Percentiles rank a stretch among this genome's conserved stretches.
These are phyloP conservation scores for Xylaria curta DNA, from an alignment of 495 filamentous ascomycete species.

Conservation along the genomic window DNA sequence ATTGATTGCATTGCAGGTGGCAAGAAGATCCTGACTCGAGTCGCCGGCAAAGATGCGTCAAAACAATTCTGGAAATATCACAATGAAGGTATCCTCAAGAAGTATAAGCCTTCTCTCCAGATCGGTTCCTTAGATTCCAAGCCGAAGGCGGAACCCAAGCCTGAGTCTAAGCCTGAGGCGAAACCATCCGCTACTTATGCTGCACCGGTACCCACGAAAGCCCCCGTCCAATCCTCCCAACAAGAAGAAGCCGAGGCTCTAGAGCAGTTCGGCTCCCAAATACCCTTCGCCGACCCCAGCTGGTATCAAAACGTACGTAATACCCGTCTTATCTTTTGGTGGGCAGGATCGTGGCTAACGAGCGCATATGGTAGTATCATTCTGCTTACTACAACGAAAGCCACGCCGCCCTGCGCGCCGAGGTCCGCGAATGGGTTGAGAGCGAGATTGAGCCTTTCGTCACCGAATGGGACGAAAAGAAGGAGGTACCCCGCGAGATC, in stretches of 20 bases:
- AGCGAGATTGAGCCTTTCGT: constrained; percentile 89
- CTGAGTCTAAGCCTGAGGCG: constrained; percentile 54
- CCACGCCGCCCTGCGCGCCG: constrained; percentile 85
- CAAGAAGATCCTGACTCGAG: constrained; percentile 95
- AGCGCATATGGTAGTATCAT: constrained; percentile 73
- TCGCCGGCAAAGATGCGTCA: constrained; percentile 94
- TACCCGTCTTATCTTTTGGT: background rate
- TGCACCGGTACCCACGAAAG: constrained; percentile 56
- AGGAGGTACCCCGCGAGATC: constrained; percentile 82
- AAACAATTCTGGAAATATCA: constrained; percentile 99
- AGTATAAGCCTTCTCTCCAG: constrained; percentile 86
- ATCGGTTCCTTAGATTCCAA: constrained; percentile 92
- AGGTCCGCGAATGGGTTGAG: constrained; percentile 92
- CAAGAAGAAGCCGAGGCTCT: constrained; percentile 69
- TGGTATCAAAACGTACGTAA: constrained; percentile 90
- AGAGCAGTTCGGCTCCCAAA: constrained; percentile 83
- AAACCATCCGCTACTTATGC: constrained; percentile 61
- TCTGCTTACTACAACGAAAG: constrained; percentile 95
- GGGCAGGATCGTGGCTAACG: background rate
- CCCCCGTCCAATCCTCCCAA: constrained; percentile 50
- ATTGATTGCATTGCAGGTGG: constrained; percentile 63
- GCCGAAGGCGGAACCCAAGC: constrained; percentile 58
- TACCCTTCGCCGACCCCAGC: constrained; percentile 89
- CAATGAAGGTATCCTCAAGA: constrained; percentile 91
- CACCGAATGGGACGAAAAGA: constrained; percentile 95